A percentile compares a stretch with the other conserved stretches of the same genome.
phyloP scores from a whole-genome alignment of 345 rosid genomes.

The Ceriops tagal region DNA sequence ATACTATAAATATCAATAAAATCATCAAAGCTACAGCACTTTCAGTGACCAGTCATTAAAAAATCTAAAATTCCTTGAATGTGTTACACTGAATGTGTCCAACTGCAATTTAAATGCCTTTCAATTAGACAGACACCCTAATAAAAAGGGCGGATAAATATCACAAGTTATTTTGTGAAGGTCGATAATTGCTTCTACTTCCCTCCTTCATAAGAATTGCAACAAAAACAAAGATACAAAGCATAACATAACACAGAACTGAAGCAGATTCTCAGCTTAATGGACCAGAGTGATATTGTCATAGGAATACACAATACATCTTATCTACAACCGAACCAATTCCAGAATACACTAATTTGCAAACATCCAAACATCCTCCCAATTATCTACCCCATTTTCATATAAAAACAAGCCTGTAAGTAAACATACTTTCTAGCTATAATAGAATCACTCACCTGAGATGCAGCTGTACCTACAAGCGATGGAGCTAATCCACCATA shows the following conservation, averaged over 20 bases:
- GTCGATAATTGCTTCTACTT: not conserved
- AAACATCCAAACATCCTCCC: not conserved
- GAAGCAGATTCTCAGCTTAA: conserved; percentile 4
- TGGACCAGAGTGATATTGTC: conserved; percentile 27
- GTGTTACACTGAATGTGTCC: too few relatives aligned
- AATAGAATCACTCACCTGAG: conserved; percentile 58
- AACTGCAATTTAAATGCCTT: not conserved
- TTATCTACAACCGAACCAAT: conserved; percentile 1
- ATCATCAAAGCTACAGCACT: too few relatives aligned
- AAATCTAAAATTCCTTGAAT: too few relatives aligned
- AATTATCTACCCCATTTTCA: not conserved
- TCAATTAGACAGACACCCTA: not conserved
- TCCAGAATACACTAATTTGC: not conserved
- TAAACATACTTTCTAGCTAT: not conserved
- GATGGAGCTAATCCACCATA: conserved; percentile 89
- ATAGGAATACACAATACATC: conserved; percentile 20
- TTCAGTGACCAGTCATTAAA: too few relatives aligned
- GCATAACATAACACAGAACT: conserved; percentile 7
- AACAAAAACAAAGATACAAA: not conserved
- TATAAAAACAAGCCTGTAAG: too few relatives aligned
- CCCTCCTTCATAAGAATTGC: not conserved
- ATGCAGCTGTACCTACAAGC: conserved; percentile 82
- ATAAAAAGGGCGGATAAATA: not conserved
- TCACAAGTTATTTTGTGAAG: not conserved
- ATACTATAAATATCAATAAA: too few relatives aligned